These are phyloP conservation scores for Taiozyma onychis DNA, from an alignment of 1,139 yeast species.

Conservation along the genomic window DNA sequence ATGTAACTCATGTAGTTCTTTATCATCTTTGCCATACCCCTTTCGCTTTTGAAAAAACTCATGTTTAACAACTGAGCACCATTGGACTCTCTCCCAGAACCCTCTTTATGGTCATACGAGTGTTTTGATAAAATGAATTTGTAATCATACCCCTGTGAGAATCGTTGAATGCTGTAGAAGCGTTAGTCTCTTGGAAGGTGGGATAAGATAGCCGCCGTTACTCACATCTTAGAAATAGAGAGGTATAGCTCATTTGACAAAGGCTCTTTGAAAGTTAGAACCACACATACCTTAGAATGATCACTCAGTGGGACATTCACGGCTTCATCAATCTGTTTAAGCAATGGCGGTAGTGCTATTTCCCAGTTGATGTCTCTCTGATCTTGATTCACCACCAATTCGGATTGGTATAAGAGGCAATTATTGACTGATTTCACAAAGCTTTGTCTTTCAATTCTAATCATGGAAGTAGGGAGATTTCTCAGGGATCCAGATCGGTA, in stretches of 20 bases:
- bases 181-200: not conserved
- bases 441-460: not conserved
- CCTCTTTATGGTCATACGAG: not conserved
- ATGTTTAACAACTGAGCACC: not conserved
- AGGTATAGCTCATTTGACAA: not conserved
- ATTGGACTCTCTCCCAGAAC: not conserved
- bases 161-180: not conserved
- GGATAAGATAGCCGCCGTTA: not conserved
- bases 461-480: not conserved
- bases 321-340: not conserved
- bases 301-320: not conserved
- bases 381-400: not conserved
- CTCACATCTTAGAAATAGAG: not conserved
- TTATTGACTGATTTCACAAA: not conserved
- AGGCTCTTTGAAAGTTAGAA: not conserved
- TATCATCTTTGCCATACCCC: conserved; percentile 5
- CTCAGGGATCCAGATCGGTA: not conserved
- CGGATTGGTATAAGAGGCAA: not conserved
- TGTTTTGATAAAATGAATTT: not conserved
- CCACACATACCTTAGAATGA: not conserved
- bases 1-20: not conserved
- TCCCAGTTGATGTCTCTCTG: not conserved
- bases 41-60: conserved; percentile 5
- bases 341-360: not conserved
- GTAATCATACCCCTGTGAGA: not conserved